Percentiles rank a stretch among this genome's conserved stretches.
phyloP scores from a whole-genome alignment of 2,329 filamentous ascomycete genomes.

The Sphaerulina populicola region DNA sequence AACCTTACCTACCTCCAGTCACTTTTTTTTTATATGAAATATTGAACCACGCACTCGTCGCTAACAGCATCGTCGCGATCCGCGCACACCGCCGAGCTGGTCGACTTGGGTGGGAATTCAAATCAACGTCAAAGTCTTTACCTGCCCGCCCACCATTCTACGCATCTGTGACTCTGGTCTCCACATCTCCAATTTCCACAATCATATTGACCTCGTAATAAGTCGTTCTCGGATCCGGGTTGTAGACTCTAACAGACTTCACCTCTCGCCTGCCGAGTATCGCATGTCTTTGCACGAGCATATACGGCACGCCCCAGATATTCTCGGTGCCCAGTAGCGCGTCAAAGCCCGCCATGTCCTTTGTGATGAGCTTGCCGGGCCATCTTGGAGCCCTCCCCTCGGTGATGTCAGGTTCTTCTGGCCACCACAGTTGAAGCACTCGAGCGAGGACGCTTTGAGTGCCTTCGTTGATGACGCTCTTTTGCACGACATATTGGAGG shows the following conservation, averaged over 20 bases:
- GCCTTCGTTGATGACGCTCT: slow-evolving; percentile 9
- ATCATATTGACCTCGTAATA: slow-evolving; percentile 14
- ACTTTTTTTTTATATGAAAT: too few species aligned
- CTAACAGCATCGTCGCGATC: too few species aligned
- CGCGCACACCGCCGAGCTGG: neutral
- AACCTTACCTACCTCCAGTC: too few species aligned
- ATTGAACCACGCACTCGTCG: too few species aligned
- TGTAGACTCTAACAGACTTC: slow-evolving; percentile 12
- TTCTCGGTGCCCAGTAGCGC: slow-evolving; percentile 12
- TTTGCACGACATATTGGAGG: slow-evolving; percentile 8
- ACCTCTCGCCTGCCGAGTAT: slow-evolving; percentile 11
- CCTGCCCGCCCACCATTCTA: too few species aligned
- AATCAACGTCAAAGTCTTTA: too few species aligned
- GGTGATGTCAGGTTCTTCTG: neutral
- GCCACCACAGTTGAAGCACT: slow-evolving; percentile 5
- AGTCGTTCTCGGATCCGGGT: neutral
- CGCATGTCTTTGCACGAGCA: slow-evolving; percentile 12
- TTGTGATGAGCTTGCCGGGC: slow-evolving; percentile 6
- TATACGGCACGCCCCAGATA: slow-evolving; percentile 10
- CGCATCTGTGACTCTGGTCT: neutral
- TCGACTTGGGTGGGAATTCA: too few species aligned
- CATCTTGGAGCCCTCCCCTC: slow-evolving; percentile 9
- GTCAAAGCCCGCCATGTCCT: slow-evolving; percentile 7
- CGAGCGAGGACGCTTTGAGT: slow-evolving; percentile 10
- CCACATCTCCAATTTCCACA: slow-evolving; percentile 15